A percentile compares a stretch with the other conserved stretches of the same genome.
These are phyloP conservation scores for Pythium dissotocum DNA, from an alignment of 352 stramenopile genomes.

Conservation along the genomic window DNA sequence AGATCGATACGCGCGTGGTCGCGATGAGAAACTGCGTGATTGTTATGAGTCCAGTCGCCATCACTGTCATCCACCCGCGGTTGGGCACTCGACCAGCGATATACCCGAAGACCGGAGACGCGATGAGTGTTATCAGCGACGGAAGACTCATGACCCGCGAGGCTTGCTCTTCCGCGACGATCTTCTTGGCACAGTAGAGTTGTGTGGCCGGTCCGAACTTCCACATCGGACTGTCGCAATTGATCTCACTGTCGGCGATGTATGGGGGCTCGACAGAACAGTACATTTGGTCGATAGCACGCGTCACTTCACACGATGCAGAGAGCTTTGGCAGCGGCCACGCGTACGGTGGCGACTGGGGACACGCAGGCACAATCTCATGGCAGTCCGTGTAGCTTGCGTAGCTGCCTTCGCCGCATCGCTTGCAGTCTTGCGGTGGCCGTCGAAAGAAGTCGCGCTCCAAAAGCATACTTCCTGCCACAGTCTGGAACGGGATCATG, in stretches of 20 bases:
- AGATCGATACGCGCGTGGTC: conserved; percentile 42
- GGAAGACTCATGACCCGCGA: conserved; percentile 75
- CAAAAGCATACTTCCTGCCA: conserved; percentile 72
- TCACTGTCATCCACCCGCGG: conserved; percentile 53
- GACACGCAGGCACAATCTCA: conserved; percentile 38
- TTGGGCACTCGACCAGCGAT: conserved; percentile 66
- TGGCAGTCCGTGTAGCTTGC: conserved; percentile 47
- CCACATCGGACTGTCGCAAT: conserved; percentile 45
- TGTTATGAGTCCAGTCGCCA: conserved; percentile 49
- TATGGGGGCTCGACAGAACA: conserved; percentile 38
- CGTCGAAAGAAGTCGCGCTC: conserved; percentile 64
- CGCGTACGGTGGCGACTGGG: conserved; percentile 35
- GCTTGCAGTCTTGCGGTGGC: conserved; percentile 32
- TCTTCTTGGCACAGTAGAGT: conserved; percentile 44
- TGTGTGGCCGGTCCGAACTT: conserved; percentile 37
- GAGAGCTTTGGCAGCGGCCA: conserved; percentile 46
- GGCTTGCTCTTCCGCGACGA: conserved; percentile 40
- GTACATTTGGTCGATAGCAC: conserved; percentile 35
- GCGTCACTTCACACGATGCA: conserved; percentile 36
- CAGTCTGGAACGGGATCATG: conserved; percentile 86
- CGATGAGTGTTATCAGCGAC: conserved; percentile 70
- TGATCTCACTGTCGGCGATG: conserved; percentile 46
- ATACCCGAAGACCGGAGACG: conserved; percentile 76
- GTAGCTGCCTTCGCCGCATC: conserved; percentile 44
- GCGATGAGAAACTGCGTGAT: conserved; percentile 70